Evolutionary conservation across 139 green algal genomes (phyloP).

Genomic region (Auxenochlorella pyrenoidosa): DNA sequence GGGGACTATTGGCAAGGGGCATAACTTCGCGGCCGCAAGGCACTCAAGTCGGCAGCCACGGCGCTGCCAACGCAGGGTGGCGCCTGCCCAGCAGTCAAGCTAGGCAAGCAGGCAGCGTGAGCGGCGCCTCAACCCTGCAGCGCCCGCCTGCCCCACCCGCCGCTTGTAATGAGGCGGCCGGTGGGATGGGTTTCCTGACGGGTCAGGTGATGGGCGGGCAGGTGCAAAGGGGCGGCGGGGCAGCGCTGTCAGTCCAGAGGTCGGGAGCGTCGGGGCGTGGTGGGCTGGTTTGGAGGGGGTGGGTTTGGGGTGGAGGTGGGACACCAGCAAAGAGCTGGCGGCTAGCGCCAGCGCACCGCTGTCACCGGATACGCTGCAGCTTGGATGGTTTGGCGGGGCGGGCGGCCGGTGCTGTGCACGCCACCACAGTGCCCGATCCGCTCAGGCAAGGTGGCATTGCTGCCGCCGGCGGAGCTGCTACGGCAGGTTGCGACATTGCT

Average conservation of each 20-base stretch:
- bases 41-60: not conserved
- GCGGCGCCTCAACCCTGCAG: too few species aligned
- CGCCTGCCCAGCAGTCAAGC: too few species aligned
- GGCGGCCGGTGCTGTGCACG: not conserved
- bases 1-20: not conserved
- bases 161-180: not conserved
- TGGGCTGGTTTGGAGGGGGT: not conserved
- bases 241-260: not conserved
- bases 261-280: not conserved
- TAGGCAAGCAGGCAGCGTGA: too few species aligned
- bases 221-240: not conserved
- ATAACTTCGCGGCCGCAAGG: not conserved
- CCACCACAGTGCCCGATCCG: not conserved
- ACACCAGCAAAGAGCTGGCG: not conserved
- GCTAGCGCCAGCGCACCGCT: too few species aligned
- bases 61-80: too few species aligned
- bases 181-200: not conserved
- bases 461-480: not conserved
- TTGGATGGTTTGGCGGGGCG: not conserved
- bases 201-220: not conserved
- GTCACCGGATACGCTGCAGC: not conserved
- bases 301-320: not conserved
- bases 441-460: not conserved
- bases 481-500: not conserved
- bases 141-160: not conserved